Percentiles rank a stretch among this genome's conserved stretches.
Evolutionary conservation across 1,139 yeast genomes (phyloP).

Genomic region (Suhomyces anneliseae): DNA sequence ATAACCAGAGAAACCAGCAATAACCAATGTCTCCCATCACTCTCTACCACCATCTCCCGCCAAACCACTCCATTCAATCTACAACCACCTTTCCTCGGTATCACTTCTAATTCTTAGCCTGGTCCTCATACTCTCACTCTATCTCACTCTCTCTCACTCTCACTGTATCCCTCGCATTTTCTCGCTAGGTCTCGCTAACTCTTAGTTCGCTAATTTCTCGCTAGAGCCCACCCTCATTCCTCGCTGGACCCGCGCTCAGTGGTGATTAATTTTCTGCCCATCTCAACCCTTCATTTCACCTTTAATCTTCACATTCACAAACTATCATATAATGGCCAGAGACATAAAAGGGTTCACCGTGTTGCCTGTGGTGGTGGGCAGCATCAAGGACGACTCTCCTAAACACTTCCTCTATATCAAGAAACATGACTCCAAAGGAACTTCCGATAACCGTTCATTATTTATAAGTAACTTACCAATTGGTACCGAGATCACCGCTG

Average conservation of each 20-base stretch:
- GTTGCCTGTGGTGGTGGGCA: conserved; percentile 35
- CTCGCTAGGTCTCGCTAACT: too few species aligned
- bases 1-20: not conserved
- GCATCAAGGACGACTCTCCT: conserved; percentile 25
- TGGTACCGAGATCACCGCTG: conserved; percentile 48
- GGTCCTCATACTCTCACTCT: too few species aligned
- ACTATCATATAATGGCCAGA: conserved; percentile 2
- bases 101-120: too few species aligned
- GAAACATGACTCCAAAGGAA: conserved; percentile 56
- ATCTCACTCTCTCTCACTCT: too few species aligned
- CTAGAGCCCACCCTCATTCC: not conserved
- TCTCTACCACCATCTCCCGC: not conserved
- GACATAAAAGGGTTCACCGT: conserved; percentile 58
- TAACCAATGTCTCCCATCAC: too few species aligned
- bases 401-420: conserved; percentile 59
- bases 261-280: not conserved
- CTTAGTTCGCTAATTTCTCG: too few species aligned
- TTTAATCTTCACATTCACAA: not conserved
- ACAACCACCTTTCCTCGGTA: too few species aligned
- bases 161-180: too few species aligned
- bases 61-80: not conserved
- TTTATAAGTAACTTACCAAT: conserved; percentile 80
- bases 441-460: conserved; percentile 42
- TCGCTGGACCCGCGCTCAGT: not conserved
- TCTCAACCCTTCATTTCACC: not conserved